These are phyloP conservation scores for Penicillium sclerotigenum DNA, from an alignment of 2,329 filamentous ascomycete genomes.

Conservation along the genomic window DNA sequence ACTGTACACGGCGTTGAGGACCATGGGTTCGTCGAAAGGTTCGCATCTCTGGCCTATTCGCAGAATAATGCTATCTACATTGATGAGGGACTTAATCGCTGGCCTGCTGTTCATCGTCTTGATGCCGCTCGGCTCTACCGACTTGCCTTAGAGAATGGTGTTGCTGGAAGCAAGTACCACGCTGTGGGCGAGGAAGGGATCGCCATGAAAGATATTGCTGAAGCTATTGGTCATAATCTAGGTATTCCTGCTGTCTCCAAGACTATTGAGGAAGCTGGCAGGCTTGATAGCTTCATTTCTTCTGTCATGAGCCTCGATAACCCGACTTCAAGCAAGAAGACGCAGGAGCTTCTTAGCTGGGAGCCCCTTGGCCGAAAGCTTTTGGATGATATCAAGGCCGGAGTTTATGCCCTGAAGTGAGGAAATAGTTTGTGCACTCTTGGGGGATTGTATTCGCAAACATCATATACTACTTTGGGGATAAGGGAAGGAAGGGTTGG, in stretches of 20 bases:
- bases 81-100: constrained; percentile 37
- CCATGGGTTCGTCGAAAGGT: constrained; percentile 29
- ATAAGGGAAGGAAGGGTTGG: neutral
- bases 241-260: constrained; percentile 32
- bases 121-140: constrained; percentile 42
- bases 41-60: constrained; percentile 27
- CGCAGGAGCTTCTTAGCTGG: constrained; percentile 39
- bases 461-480: neutral
- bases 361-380: constrained; percentile 21
- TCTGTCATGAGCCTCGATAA: constrained; percentile 28
- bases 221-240: constrained; percentile 35
- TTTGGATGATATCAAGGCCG: constrained; percentile 30
- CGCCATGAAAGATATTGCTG: constrained; percentile 35
- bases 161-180: constrained; percentile 37
- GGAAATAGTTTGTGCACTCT: neutral
- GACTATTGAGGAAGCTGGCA: constrained; percentile 26
- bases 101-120: constrained; percentile 37
- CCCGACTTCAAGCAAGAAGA: constrained; percentile 37
- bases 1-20: constrained; percentile 39
- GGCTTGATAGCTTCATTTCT: constrained; percentile 32
- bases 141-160: constrained; percentile 40
- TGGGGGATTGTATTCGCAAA: neutral
- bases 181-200: constrained; percentile 39
- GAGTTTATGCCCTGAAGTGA: constrained; percentile 18
- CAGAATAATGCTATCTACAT: constrained; percentile 35